Percentiles rank a stretch among this genome's conserved stretches.
Evolutionary conservation across 202 grass and related monocot species (phyloP).

Genomic region (Carex arenaria): DNA sequence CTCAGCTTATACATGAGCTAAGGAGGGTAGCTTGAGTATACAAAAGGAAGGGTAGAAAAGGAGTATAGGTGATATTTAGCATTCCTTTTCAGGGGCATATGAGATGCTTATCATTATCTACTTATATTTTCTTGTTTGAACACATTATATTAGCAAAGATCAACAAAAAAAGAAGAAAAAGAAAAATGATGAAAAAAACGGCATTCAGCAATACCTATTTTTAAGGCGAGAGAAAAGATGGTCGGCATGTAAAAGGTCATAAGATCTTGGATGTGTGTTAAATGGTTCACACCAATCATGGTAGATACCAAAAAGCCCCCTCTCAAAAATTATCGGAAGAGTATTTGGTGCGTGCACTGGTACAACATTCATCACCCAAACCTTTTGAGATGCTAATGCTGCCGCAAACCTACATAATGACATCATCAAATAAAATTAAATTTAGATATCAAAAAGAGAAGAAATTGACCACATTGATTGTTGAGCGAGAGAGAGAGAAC

Average conservation of each 20-base stretch:
- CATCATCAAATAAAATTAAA: conserved; percentile 20
- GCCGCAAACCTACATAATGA: conserved; percentile 72
- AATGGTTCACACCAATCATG: conserved; percentile 99
- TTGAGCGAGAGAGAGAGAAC: not conserved
- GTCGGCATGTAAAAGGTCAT: conserved; percentile 88
- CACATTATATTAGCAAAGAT: not conserved
- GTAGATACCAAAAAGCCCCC: conserved; percentile 73
- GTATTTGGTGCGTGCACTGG: conserved; percentile 74
- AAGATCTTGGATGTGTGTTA: conserved; percentile 87
- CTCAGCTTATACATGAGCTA: not conserved
- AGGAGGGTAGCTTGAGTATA: not conserved
- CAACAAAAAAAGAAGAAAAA: not conserved
- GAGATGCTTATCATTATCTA: not conserved
- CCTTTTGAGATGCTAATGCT: conserved; percentile 64
- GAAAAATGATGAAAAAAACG: not conserved
- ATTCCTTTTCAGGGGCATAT: not conserved
- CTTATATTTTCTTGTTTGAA: not conserved
- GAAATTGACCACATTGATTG: not conserved
- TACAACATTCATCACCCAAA: conserved; percentile 98
- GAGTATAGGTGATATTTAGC: not conserved
- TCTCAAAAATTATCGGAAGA: conserved; percentile 81
- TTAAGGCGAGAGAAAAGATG: conserved; percentile 91
- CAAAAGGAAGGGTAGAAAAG: not conserved
- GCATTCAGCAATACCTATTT: conserved; percentile 48
- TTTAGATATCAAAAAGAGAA: conserved; percentile 5